phyloP scores from a whole-genome alignment of 192 early-diverging fungal species.

The Coemansia sp. region DNA sequence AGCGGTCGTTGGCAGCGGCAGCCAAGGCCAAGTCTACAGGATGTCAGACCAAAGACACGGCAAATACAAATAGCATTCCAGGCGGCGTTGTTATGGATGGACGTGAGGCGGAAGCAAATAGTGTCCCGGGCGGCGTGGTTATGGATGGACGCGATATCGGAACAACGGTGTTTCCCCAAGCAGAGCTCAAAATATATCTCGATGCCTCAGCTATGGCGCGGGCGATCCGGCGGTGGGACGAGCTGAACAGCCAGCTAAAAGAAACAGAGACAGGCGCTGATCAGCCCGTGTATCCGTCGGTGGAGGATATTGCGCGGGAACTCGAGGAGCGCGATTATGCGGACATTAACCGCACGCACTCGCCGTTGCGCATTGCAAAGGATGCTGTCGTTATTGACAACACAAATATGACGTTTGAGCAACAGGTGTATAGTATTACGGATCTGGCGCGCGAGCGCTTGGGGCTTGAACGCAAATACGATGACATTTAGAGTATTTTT shows the following conservation, averaged over 20 bases:
- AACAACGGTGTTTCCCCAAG: conserved; percentile 69
- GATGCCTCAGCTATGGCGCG: conserved; percentile 64
- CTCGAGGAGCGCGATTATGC: conserved; percentile 65
- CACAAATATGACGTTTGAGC: conserved; percentile 63
- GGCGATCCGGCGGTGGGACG: conserved; percentile 66
- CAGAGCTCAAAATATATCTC: conserved; percentile 76
- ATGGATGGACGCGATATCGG: conserved; percentile 88
- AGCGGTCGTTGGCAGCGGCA: conserved; percentile 55
- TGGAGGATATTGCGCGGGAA: conserved; percentile 62
- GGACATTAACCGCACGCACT: conserved; percentile 64
- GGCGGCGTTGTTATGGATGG: conserved; percentile 82
- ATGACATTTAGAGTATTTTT: conserved; percentile 12
- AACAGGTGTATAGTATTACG: conserved; percentile 66
- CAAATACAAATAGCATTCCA: not conserved
- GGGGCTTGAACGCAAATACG: conserved; percentile 40
- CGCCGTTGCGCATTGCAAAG: conserved; percentile 68
- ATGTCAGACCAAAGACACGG: not conserved
- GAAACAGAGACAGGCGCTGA: not conserved
- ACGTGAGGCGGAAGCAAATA: conserved; percentile 69
- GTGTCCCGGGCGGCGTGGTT: conserved; percentile 57
- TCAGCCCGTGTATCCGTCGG: conserved; percentile 26
- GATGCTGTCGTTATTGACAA: conserved; percentile 77
- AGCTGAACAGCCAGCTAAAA: conserved; percentile 52
- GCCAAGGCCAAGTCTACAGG: conserved; percentile 23
- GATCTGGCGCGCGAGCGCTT: conserved; percentile 55